Conservation (phyloP, 106 monocot genomes). For the Dioscorea zingiberensis region DNA sequence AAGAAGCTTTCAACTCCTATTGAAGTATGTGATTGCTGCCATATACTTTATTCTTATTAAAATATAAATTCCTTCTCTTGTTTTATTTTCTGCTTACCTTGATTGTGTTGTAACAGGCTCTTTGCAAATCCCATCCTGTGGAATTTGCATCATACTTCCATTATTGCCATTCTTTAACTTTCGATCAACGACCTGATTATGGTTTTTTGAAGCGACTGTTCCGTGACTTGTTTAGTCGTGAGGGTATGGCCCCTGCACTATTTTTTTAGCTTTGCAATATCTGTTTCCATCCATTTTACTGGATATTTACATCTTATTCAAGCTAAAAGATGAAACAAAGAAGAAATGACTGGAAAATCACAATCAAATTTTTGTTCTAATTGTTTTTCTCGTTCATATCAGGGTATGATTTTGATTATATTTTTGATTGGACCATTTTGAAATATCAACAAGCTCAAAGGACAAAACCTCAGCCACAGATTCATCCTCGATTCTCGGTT, state of each 20-base stretch:
- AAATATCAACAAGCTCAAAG: slow-evolving; percentile 56
- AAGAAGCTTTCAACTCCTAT: slow-evolving; percentile 96
- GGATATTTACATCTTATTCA: too few relatives aligned
- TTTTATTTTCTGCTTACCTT: too few relatives aligned
- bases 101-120: slow-evolving; percentile 31
- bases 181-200: slow-evolving; percentile 94
- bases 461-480: slow-evolving; percentile 34
- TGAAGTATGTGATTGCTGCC: slow-evolving; percentile 41
- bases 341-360: too few relatives aligned
- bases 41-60: background rate
- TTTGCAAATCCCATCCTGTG: slow-evolving; percentile 84
- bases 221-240: slow-evolving; percentile 67
- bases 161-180: slow-evolving; percentile 89
- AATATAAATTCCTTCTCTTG: too few relatives aligned
- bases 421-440: slow-evolving; percentile 75
- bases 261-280: too few relatives aligned
- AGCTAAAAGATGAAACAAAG: too few relatives aligned
- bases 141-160: slow-evolving; percentile 99
- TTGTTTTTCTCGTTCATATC: slow-evolving; percentile 6
- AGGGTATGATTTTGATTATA: slow-evolving; percentile 65
- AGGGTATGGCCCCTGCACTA: slow-evolving; percentile 42
- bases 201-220: slow-evolving; percentile 86
- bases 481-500: slow-evolving; percentile 45
- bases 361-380: background rate
- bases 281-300: too few relatives aligned